These are phyloP conservation scores for Senna siamea DNA, from an alignment of 306 rosid species.

Conservation along the genomic window DNA sequence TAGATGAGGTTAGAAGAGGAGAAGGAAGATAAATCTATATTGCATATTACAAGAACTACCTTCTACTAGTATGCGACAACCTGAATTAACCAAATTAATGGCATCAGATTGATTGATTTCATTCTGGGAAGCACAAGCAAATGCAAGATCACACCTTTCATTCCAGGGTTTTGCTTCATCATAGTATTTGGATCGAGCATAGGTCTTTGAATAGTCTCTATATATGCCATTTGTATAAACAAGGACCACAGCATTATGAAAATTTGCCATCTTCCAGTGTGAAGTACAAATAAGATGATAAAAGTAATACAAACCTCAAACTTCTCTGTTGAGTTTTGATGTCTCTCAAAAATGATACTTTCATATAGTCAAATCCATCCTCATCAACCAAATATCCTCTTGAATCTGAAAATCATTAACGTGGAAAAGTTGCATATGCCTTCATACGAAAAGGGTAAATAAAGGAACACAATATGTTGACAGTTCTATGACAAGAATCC, in stretches of 20 bases:
- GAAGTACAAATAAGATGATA: conserved; percentile 25
- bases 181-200: conserved; percentile 93
- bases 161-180: conserved; percentile 97
- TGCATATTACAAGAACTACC: conserved; percentile 51
- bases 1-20: conserved; percentile 13
- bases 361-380: conserved; percentile 94
- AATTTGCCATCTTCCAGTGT: conserved; percentile 33
- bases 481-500: neutral
- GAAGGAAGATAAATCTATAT: conserved; percentile 24
- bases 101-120: conserved; percentile 96
- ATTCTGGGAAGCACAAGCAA: conserved; percentile 96
- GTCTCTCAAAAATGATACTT: conserved; percentile 86
- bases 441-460: conserved; percentile 8
- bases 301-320: conserved; percentile 64
- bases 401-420: conserved; percentile 66
- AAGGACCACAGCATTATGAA: conserved; percentile 37
- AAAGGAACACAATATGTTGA: conserved; percentile 27
- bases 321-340: conserved; percentile 92
- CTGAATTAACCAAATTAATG: conserved; percentile 84
- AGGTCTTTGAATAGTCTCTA: conserved; percentile 97
- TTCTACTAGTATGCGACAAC: conserved; percentile 89
- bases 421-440: conserved; percentile 26
- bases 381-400: conserved; percentile 96
- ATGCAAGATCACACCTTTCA: conserved; percentile 94
- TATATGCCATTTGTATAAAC: conserved; percentile 38